These are phyloP conservation scores for Colletotrichum viniferum DNA, from an alignment of 2,329 filamentous ascomycete genomes.

Conservation along the genomic window DNA sequence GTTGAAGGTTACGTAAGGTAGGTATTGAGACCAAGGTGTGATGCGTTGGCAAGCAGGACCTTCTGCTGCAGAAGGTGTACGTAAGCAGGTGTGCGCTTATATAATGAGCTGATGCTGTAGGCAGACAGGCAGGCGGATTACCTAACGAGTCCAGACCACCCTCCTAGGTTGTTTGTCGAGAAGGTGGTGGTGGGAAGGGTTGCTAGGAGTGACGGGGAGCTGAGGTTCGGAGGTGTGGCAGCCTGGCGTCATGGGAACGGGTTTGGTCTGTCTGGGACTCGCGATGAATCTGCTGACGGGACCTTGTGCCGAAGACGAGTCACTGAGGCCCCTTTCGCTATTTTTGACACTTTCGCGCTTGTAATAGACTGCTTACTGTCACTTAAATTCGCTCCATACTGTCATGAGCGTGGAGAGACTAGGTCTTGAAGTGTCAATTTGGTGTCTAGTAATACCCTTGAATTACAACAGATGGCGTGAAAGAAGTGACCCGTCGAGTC, in stretches of 20 bases:
- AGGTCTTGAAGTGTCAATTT: background rate
- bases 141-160: background rate
- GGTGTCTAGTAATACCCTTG: background rate
- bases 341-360: background rate
- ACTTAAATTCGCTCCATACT: background rate
- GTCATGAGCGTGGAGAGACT: background rate
- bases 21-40: background rate
- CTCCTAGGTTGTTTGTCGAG: background rate
- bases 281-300: background rate
- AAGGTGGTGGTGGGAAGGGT: background rate
- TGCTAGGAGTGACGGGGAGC: background rate
- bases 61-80: background rate
- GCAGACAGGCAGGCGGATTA: background rate
- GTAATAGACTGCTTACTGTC: background rate
- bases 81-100: background rate
- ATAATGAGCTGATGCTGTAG: background rate
- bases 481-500: background rate
- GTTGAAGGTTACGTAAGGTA: background rate
- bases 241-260: slow-evolving; percentile 1
- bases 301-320: background rate
- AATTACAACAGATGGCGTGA: background rate
- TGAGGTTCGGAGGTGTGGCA: background rate
- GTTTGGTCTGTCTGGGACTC: background rate
- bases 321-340: background rate
- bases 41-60: background rate